These are phyloP conservation scores for Dactylonectria estremocensis DNA, from an alignment of 2,329 filamentous ascomycete genomes.

Conservation along the genomic window DNA sequence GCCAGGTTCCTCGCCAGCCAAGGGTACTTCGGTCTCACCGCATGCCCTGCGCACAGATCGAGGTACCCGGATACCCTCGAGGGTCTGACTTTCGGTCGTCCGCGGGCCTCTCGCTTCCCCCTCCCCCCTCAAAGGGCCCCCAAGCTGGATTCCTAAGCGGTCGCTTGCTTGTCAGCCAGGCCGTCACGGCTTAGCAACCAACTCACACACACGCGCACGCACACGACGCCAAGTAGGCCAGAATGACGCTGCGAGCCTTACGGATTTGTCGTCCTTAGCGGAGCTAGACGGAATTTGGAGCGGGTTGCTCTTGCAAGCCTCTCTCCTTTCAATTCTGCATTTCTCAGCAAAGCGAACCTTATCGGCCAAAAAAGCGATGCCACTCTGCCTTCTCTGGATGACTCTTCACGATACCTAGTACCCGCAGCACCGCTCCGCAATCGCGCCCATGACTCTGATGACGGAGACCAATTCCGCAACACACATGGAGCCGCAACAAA, in stretches of 20 bases:
- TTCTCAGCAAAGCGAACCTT: constrained; percentile 34
- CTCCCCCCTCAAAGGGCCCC: too few relatives aligned
- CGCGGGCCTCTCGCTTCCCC: neutral
- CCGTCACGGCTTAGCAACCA: constrained; percentile 7
- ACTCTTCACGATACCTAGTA: constrained; percentile 14
- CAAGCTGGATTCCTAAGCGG: constrained; percentile 5
- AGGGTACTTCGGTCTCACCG: constrained; percentile 39
- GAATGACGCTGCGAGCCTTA: constrained; percentile 5
- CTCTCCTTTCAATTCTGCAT: constrained; percentile 15
- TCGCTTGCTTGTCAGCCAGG: neutral
- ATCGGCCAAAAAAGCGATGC: neutral
- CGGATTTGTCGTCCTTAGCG: constrained; percentile 13
- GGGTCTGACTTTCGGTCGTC: neutral
- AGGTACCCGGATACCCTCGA: constrained; percentile 30
- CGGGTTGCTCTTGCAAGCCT: constrained; percentile 9
- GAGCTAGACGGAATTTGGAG: constrained; percentile 7
- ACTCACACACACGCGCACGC: neutral
- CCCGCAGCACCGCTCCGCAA: neutral
- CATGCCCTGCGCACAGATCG: neutral
- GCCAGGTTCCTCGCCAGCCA: constrained; percentile 35
- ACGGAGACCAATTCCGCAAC: neutral
- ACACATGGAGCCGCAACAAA: neutral
- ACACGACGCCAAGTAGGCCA: neutral
- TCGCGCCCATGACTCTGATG: constrained; percentile 15
- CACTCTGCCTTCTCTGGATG: constrained; percentile 7